Conservation (phyloP, 805 yeast species). For the Ogataea siamensis region DNA sequence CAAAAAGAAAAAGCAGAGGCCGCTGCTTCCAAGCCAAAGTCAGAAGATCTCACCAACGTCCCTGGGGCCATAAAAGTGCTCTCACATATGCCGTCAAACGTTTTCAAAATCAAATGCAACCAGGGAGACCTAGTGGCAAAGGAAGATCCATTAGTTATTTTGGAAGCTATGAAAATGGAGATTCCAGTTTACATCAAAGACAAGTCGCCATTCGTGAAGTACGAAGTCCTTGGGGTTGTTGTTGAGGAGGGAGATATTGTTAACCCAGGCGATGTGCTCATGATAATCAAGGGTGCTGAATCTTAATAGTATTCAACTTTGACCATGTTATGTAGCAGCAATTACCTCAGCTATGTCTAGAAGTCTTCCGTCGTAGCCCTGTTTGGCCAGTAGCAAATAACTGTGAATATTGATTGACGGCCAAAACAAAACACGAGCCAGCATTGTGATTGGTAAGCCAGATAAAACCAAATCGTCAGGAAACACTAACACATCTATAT, state of each 20-base stretch:
- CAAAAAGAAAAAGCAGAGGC: constrained; percentile 47
- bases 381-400: background rate
- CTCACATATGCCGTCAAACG: constrained; percentile 90
- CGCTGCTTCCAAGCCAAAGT: constrained; percentile 15
- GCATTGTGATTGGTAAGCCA: background rate
- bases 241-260: constrained; percentile 93
- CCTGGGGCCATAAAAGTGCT: constrained; percentile 78
- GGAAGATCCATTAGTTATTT: constrained; percentile 80
- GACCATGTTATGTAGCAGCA: too few species aligned
- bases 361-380: constrained; percentile 16
- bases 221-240: constrained; percentile 66
- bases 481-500: background rate
- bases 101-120: constrained; percentile 91
- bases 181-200: constrained; percentile 37
- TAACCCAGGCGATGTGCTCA: constrained; percentile 93
- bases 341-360: constrained; percentile 12
- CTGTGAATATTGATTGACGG: constrained; percentile 3
- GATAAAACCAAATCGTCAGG: background rate
- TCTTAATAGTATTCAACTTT: too few species aligned
- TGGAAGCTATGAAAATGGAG: constrained; percentile 98
- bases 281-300: constrained; percentile 40
- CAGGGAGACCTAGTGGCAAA: constrained; percentile 65
- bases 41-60: constrained; percentile 31
- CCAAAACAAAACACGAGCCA: constrained; percentile 16
- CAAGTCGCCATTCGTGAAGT: constrained; percentile 60